These are phyloP conservation scores for Isochrysis galbana DNA, from an alignment of 78 protist species.

Conservation along the genomic window DNA sequence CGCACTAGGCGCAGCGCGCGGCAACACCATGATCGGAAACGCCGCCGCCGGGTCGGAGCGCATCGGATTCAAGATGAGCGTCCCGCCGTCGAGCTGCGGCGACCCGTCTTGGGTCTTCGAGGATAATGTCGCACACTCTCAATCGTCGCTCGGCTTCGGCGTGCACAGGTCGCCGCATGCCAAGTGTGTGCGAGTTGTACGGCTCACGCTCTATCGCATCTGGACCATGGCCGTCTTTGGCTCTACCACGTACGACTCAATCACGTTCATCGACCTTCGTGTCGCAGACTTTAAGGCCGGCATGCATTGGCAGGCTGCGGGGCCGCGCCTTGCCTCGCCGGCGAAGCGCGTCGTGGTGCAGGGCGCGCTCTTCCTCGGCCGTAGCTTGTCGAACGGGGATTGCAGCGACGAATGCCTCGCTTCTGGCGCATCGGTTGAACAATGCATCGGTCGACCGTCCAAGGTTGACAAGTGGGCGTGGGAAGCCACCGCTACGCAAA, in stretches of 20 bases:
- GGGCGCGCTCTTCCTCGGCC: neutral
- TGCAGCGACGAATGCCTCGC: neutral
- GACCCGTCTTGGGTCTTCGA: neutral
- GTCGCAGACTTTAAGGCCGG: neutral
- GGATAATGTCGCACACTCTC: neutral
- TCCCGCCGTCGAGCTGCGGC: neutral
- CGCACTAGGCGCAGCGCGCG: no score
- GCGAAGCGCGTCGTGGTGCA: neutral
- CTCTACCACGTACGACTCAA: no score
- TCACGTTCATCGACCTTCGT: neutral
- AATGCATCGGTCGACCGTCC: neutral
- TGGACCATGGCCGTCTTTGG: neutral
- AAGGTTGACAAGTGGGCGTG: neutral
- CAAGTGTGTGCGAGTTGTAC: neutral
- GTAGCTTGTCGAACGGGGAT: neutral
- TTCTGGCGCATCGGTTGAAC: neutral
- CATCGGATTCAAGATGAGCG: neutral
- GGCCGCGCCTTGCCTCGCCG: neutral
- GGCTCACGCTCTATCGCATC: neutral
- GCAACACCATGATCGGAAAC: neutral
- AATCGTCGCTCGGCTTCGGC: neutral
- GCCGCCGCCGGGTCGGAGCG: neutral
- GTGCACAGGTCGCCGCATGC: neutral
- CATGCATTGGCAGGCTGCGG: neutral
- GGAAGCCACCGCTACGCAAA: neutral